Evolutionary conservation across 2,329 filamentous ascomycete genomes (phyloP).

Genomic region (Cadophora gregata): DNA sequence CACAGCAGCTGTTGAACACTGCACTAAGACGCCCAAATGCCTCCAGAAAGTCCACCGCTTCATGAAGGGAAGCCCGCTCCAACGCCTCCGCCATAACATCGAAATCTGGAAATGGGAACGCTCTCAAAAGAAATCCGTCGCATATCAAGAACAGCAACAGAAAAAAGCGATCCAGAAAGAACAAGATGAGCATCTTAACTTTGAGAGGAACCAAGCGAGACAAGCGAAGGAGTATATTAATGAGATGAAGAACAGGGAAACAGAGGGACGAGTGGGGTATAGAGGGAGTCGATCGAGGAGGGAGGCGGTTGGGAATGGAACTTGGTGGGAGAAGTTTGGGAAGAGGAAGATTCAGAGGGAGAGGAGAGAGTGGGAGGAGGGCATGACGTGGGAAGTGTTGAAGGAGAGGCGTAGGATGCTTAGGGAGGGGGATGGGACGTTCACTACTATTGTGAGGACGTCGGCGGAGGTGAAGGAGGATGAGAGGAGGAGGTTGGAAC

Average conservation of each 20-base stretch:
- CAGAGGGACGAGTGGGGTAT: not conserved
- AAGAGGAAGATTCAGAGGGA: not conserved
- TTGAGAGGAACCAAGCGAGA: not conserved
- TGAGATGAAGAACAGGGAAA: not conserved
- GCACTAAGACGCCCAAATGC: not conserved
- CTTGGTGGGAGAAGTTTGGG: not conserved
- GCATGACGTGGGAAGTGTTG: not conserved
- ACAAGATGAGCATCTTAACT: not conserved
- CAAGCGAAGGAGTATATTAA: not conserved
- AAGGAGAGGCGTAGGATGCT: conserved; percentile 9
- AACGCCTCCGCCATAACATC: not conserved
- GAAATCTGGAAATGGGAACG: not conserved
- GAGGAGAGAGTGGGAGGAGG: not conserved
- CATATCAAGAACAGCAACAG: not conserved
- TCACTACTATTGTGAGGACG: not conserved
- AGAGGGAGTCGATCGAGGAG: not conserved
- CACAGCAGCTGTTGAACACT: too few relatives aligned
- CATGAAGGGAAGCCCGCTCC: not conserved
- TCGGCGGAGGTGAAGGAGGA: conserved; percentile 17
- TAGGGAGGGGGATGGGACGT: not conserved
- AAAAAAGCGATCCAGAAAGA: not conserved
- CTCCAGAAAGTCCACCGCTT: not conserved
- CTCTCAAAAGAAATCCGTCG: not conserved
- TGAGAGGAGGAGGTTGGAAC: not conserved
- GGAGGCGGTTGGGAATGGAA: not conserved